phyloP scores from a whole-genome alignment of 2,329 filamentous ascomycete genomes.

The Pseudocercospora cruenta region DNA sequence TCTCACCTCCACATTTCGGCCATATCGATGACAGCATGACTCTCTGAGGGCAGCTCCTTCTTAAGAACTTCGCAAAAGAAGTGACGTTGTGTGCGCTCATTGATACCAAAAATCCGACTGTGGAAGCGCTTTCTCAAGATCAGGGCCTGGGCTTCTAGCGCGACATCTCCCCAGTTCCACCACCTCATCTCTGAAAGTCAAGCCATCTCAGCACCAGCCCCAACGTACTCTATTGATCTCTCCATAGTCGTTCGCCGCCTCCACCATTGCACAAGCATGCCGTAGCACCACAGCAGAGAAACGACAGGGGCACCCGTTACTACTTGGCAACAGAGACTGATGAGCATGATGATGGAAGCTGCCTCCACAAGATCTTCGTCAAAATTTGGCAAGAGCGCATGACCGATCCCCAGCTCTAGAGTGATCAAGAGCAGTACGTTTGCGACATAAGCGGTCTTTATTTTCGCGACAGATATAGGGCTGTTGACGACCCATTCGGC shows the following conservation, averaged over 20 bases:
- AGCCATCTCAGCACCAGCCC: neutral
- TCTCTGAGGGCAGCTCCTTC: neutral
- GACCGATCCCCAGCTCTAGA: too few species aligned
- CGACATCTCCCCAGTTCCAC: neutral
- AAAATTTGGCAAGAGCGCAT: too few species aligned
- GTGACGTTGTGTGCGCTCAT: neutral
- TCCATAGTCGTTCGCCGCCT: too few species aligned
- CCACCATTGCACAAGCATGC: too few species aligned
- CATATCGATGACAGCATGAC: neutral
- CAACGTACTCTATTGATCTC: too few species aligned
- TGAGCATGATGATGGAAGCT: too few species aligned
- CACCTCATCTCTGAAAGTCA: neutral
- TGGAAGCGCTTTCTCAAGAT: neutral
- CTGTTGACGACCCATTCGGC: too few species aligned
- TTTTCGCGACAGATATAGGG: too few species aligned
- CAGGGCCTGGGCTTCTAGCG: neutral
- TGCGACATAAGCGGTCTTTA: too few species aligned
- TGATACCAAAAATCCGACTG: neutral
- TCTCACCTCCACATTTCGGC: constrained; percentile 2
- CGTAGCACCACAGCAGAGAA: neutral
- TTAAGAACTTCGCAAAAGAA: neutral
- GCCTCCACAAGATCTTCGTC: too few species aligned
- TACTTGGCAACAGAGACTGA: too few species aligned
- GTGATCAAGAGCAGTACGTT: too few species aligned
- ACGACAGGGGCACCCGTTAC: neutral